Evolutionary conservation across 2,329 filamentous ascomycete species (phyloP).

Genomic region (Beauveria bassiana): DNA sequence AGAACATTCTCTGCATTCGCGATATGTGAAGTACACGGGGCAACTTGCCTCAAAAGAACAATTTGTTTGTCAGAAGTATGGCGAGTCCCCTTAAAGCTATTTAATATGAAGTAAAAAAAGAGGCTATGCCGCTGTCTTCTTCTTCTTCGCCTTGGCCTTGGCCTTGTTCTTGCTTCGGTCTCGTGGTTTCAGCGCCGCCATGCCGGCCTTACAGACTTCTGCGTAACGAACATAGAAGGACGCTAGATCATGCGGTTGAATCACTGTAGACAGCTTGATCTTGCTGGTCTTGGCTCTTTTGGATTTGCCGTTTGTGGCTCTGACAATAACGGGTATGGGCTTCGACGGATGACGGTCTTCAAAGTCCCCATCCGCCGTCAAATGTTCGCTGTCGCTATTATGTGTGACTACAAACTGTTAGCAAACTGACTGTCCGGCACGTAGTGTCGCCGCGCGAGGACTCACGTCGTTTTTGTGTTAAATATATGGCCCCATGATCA

Average conservation of each 20-base stretch:
- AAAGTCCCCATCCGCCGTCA: slow-evolving; percentile 43
- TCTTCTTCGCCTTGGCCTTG: slow-evolving; percentile 69
- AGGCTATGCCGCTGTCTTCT: slow-evolving; percentile 37
- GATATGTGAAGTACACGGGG: no score
- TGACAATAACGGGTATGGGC: slow-evolving; percentile 67
- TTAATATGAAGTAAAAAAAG: neutral
- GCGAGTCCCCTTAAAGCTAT: neutral
- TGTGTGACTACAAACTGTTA: slow-evolving; percentile 30
- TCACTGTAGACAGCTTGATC: slow-evolving; percentile 75
- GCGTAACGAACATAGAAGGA: slow-evolving; percentile 79
- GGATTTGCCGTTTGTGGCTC: slow-evolving; percentile 73
- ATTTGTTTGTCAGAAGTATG: neutral
- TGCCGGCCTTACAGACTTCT: slow-evolving; percentile 82
- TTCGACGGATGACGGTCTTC: slow-evolving; percentile 51
- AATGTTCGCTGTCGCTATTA: slow-evolving; percentile 33
- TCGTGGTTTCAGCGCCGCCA: slow-evolving; percentile 84
- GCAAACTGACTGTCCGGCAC: neutral
- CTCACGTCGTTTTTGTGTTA: slow-evolving; percentile 71
- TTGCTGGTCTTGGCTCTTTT: slow-evolving; percentile 49
- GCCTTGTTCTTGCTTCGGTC: slow-evolving; percentile 84
- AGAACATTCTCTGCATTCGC: no score
- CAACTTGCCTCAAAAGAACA: neutral
- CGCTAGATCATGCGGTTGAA: slow-evolving; percentile 68
- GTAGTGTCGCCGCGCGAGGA: neutral
- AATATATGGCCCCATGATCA: slow-evolving; percentile 64